Evolutionary conservation across 352 stramenopile genomes (phyloP).

Genomic region (Phytophthora citrophthora): DNA sequence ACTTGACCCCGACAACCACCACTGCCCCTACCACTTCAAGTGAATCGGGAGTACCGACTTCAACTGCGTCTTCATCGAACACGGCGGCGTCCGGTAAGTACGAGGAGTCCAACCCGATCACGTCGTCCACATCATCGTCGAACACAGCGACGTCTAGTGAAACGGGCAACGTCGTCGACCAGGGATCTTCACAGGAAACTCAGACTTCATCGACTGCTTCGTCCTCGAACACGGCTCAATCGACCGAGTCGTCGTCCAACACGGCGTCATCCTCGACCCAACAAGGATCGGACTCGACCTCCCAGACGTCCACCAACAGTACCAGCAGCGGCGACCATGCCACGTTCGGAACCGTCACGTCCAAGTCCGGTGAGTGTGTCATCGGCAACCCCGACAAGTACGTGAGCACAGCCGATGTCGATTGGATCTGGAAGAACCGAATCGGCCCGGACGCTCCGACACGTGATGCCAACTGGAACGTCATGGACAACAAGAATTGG

Average conservation of each 20-base stretch:
- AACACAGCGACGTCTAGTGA: constrained; percentile 1
- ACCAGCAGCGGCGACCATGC: constrained; percentile 19
- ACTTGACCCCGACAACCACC: constrained; percentile 3
- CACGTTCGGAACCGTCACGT: constrained; percentile 33
- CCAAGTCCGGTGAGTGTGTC: constrained; percentile 23
- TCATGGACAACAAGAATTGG: constrained; percentile 10
- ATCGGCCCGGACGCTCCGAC: neutral
- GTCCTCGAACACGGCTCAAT: constrained; percentile 6
- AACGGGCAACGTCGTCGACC: constrained; percentile 6
- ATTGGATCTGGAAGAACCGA: constrained; percentile 34
- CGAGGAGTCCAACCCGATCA: constrained; percentile 1
- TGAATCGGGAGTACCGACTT: constrained; percentile 1
- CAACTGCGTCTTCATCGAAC: constrained; percentile 5
- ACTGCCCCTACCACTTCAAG: constrained; percentile 6
- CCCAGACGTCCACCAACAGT: constrained; percentile 16
- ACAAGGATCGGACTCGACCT: constrained; percentile 7
- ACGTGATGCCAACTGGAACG: neutral
- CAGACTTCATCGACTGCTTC: constrained; percentile 8
- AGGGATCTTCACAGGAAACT: constrained; percentile 9
- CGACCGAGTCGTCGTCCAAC: constrained; percentile 4
- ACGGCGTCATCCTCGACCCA: constrained; percentile 9
- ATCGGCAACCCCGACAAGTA: constrained; percentile 23
- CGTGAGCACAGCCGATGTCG: constrained; percentile 13
- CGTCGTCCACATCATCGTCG: neutral
- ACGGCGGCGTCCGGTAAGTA: constrained; percentile 7